phyloP scores from a whole-genome alignment of 75 land plant species.

The Cunninghamia lanceolata region DNA sequence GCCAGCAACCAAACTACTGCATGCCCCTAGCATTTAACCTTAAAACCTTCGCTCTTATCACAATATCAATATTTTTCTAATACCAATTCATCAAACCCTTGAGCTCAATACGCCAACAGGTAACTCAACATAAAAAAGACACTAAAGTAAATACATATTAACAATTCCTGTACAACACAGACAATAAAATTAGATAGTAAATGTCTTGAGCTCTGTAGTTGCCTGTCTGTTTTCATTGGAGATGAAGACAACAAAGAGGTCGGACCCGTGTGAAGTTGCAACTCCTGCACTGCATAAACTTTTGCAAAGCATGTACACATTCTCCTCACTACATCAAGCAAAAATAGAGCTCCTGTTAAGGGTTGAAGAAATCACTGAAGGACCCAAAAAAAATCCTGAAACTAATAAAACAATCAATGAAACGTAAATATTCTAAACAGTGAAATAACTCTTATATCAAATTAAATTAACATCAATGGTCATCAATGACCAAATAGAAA shows the following conservation, averaged over 20 bases:
- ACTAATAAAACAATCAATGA: neutral
- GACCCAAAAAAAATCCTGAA: neutral
- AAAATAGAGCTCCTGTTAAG: neutral
- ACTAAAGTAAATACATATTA: neutral
- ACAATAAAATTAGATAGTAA: neutral
- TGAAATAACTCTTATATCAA: neutral
- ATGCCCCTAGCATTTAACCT: too few species aligned
- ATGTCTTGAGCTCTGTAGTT: slow-evolving; percentile 16
- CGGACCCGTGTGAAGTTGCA: slow-evolving; percentile 47
- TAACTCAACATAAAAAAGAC: neutral
- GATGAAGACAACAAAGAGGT: slow-evolving; percentile 91
- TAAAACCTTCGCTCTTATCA: too few species aligned
- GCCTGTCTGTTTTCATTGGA: slow-evolving; percentile 82
- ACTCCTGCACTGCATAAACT: slow-evolving; percentile 40
- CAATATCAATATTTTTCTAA: too few species aligned
- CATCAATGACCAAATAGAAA: neutral
- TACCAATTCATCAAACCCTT: too few species aligned
- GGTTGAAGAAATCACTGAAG: neutral
- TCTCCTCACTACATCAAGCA: slow-evolving; percentile 76
- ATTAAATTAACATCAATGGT: neutral
- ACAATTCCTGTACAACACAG: neutral
- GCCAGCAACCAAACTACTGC: too few species aligned
- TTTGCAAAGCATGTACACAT: slow-evolving; percentile 88
- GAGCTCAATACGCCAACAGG: neutral
- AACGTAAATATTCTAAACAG: neutral